Evolutionary conservation across 177 flowering plant genomes (phyloP).

Genomic region (Telopea speciosissima): DNA sequence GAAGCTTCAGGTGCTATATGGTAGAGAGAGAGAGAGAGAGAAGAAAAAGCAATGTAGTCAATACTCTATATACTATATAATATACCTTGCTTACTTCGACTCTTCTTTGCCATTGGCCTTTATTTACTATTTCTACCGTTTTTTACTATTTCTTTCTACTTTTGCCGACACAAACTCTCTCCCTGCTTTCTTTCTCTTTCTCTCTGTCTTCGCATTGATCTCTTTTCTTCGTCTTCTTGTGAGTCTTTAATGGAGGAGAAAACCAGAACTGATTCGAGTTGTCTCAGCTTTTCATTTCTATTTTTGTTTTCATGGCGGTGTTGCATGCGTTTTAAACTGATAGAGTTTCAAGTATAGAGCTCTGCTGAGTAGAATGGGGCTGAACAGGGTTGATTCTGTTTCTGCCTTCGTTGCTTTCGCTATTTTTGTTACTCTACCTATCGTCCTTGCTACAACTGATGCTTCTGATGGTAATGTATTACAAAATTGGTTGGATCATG

Average conservation of each 20-base stretch:
- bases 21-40: too few species aligned
- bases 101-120: slow-evolving; percentile 6
- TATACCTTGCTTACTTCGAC: slow-evolving; percentile 16
- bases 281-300: slow-evolving; percentile 4
- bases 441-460: slow-evolving; percentile 19
- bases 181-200: slow-evolving; percentile 2
- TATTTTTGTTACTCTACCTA: slow-evolving; percentile 5
- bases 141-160: slow-evolving; percentile 7
- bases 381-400: background rate
- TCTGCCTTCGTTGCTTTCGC: background rate
- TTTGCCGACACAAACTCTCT: slow-evolving; percentile 39
- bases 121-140: slow-evolving; percentile 3
- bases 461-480: slow-evolving; percentile 27
- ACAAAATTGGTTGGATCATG: background rate
- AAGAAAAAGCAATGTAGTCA: too few species aligned
- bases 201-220: slow-evolving; percentile 35
- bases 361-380: background rate
- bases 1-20: too few species aligned
- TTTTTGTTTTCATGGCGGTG: slow-evolving; percentile 5
- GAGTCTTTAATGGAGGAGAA: slow-evolving; percentile 18
- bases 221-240: slow-evolving; percentile 10
- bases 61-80: too few species aligned
- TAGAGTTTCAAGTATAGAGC: background rate
- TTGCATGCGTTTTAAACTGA: slow-evolving; percentile 11
- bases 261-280: background rate